phyloP scores from a whole-genome alignment of 1,284 basidiomycete genomes.

The Apiotrichum laibachii region DNA sequence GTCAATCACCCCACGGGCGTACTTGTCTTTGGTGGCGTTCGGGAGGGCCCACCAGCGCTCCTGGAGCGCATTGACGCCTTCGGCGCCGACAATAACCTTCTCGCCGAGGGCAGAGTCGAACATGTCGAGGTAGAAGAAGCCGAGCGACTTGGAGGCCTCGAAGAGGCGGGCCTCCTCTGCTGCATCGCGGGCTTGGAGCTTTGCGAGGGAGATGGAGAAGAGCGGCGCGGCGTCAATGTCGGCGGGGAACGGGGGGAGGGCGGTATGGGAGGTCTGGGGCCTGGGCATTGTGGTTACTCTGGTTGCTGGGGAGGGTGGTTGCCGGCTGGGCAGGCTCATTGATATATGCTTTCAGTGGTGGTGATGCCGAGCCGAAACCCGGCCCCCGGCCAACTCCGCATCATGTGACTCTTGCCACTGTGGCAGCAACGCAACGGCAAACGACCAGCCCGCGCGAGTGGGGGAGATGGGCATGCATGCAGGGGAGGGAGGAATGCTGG shows the following conservation, averaged over 20 bases:
- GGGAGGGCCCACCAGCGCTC: slow-evolving; percentile 28
- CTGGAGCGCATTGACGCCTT: slow-evolving; percentile 27
- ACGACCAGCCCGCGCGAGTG: too few species aligned
- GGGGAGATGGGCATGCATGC: too few species aligned
- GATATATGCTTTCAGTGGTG: background rate
- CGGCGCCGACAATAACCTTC: slow-evolving; percentile 22
- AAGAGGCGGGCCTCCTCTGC: slow-evolving; percentile 24
- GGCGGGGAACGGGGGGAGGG: slow-evolving; percentile 27
- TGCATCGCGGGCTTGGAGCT: slow-evolving; percentile 24
- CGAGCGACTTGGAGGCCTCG: slow-evolving; percentile 25
- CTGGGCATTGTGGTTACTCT: slow-evolving; percentile 3
- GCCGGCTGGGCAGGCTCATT: too few species aligned
- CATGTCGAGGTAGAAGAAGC: slow-evolving; percentile 40
- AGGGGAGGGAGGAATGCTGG: too few species aligned
- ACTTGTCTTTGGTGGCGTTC: slow-evolving; percentile 29
- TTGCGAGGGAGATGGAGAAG: slow-evolving; percentile 24
- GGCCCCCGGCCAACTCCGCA: too few species aligned
- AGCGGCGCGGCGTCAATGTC: slow-evolving; percentile 27
- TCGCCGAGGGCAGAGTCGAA: slow-evolving; percentile 25
- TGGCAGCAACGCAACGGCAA: too few species aligned
- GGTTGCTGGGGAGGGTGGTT: background rate
- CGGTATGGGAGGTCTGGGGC: slow-evolving; percentile 23
- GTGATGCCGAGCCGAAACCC: background rate
- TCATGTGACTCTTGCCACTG: too few species aligned
- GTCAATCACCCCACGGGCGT: slow-evolving; percentile 21